A percentile compares a stretch with the other conserved stretches of the same genome.
Conservation (phyloP, 129 eudicot species). For the carrot (Daucus carota) region DH1_v3.0 NC_030381.2:55848501-55849000, state of each 20-base stretch:
- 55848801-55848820: constrained; percentile 45
- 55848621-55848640: constrained; percentile 38
- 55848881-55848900: no score
- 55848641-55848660: constrained; percentile 41
- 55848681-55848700: constrained; percentile 31
- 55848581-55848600: constrained; percentile 56
- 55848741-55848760: constrained; percentile 40
- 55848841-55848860: no score
- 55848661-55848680: constrained; percentile 45
- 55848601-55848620: constrained; percentile 50
- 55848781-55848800: constrained; percentile 34
- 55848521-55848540: no score
- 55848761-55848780: constrained; percentile 27
- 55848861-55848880: no score
- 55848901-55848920: no score
- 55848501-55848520: no score
- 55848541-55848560: constrained; percentile 63
- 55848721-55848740: constrained; percentile 41
- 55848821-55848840: constrained; percentile 43
- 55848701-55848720: constrained; percentile 33
- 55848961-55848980: no score
- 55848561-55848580: constrained; percentile 52
- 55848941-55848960: no score
- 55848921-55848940: no score
- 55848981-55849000: no score